Conservation (phyloP, 2,329 filamentous ascomycete species). For the Fusarium compactum region DNA sequence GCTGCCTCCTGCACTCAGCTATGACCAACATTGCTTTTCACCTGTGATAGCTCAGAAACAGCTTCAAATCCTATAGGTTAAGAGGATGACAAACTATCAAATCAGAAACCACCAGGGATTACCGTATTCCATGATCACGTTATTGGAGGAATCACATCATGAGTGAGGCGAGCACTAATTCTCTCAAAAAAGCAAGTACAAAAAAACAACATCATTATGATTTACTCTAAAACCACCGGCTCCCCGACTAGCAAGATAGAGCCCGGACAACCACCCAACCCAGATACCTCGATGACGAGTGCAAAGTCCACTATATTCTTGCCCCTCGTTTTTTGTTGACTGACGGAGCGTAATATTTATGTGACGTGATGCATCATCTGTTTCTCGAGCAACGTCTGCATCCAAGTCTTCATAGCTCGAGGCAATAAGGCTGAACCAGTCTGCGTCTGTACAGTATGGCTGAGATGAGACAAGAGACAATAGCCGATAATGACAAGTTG, state of each 20-base stretch:
- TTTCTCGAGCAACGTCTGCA: constrained; percentile 37
- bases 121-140: not conserved
- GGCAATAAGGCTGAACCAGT: constrained; percentile 19
- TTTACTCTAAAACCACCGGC: constrained; percentile 6
- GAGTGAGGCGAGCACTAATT: not conserved
- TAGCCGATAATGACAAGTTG: constrained; percentile 20
- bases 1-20: not conserved
- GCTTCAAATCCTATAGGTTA: not conserved
- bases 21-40: not conserved
- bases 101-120: not conserved
- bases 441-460: constrained; percentile 1
- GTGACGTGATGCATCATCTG: constrained; percentile 32
- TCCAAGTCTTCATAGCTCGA: not conserved
- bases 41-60: not conserved
- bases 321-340: not conserved
- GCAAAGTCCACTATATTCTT: constrained; percentile 14
- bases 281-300: constrained; percentile 32
- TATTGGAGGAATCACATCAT: constrained; percentile 2
- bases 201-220: not conserved
- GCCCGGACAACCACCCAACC: constrained; percentile 24
- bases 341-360: constrained; percentile 6
- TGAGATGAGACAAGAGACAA: constrained; percentile 7
- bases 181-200: constrained; percentile 11
- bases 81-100: not conserved
- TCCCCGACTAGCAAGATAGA: constrained; percentile 18